Base-by-base conservation (phyloP, 768 basidiomycete species). In the Leucocoprinus birnbaumii region DNA sequence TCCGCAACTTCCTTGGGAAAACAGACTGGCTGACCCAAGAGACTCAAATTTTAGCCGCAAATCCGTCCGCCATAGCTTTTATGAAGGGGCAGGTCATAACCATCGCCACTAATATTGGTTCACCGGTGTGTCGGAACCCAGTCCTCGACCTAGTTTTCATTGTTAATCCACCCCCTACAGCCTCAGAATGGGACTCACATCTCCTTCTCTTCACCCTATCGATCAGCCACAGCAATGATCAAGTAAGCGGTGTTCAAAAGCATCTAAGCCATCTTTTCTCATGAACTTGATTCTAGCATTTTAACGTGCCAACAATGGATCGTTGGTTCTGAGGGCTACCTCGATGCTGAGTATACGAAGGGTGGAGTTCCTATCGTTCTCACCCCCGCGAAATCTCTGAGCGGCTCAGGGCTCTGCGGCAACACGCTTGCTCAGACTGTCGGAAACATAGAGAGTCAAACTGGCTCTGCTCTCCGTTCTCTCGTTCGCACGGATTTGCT, bases 91-190 rank as follows among this genome's bases (percentile, higher is more conserved):
- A 73, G 18, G 78, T 87, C 9, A 71, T 88, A 47, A 76, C 82
- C 11, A 68, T 90, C 38, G 58, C 86, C 58, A 90, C 86, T 21
- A 88, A 85, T 68, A 81, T 89, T 57, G 89, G 87, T 27, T 87
- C 86, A 52, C 86, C 87, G 19, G 87, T 88, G 64, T 16, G 53
- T 47, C 46, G 3, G 26, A 18, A 13, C 78, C 53, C 58, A 44
- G 40, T 45, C 18, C n/a, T 24, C 45, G 6, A 45, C 40, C 27
- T 58, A 38, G 14, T 7, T 21, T 42, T 11, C 10, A 8, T 25
- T 52, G 6, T 14, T 41, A 13, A 19, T 37, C 37, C 21, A 52
- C 38, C n/a, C 5, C 26, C 53, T 50, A 2, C 60, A 85, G 85
- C 82, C 85, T 2, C 73, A 75, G 59, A 84, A 85, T 61, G 69